Evolutionary conservation across 2,329 filamentous ascomycete species (phyloP).

Genomic region (Clarireedia monteithiana): DNA sequence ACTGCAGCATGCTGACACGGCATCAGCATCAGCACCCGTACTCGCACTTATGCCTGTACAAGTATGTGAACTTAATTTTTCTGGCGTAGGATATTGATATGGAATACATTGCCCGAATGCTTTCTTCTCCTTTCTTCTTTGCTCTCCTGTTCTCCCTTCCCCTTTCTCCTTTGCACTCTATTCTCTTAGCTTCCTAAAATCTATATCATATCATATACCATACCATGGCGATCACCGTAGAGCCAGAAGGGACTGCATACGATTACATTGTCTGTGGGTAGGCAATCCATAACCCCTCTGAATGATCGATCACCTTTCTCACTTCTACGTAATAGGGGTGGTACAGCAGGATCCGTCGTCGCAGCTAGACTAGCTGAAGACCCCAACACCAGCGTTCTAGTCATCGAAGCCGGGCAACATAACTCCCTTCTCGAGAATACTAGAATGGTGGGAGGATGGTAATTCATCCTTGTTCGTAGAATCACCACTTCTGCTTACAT

Average conservation of each 20-base stretch:
- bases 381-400: constrained; percentile 37
- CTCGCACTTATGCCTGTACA: too few relatives aligned
- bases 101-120: too few relatives aligned
- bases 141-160: too few relatives aligned
- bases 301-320: neutral
- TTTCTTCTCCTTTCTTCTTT: too few relatives aligned
- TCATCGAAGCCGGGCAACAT: constrained; percentile 42
- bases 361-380: constrained; percentile 47
- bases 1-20: too few relatives aligned
- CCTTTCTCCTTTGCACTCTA: neutral
- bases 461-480: neutral
- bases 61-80: too few relatives aligned
- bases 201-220: neutral
- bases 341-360: constrained; percentile 41
- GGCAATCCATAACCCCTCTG: neutral
- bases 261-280: constrained; percentile 26
- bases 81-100: too few relatives aligned
- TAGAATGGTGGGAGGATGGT: constrained; percentile 42
- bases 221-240: constrained; percentile 12
- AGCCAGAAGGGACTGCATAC: constrained; percentile 14
- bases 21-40: too few relatives aligned
- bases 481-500: neutral
- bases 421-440: constrained; percentile 40
- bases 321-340: constrained; percentile 27
- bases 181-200: neutral